Evolutionary conservation across 164 flowering plant genomes (phyloP).

Genomic region (Umbellularia californica): DNA sequence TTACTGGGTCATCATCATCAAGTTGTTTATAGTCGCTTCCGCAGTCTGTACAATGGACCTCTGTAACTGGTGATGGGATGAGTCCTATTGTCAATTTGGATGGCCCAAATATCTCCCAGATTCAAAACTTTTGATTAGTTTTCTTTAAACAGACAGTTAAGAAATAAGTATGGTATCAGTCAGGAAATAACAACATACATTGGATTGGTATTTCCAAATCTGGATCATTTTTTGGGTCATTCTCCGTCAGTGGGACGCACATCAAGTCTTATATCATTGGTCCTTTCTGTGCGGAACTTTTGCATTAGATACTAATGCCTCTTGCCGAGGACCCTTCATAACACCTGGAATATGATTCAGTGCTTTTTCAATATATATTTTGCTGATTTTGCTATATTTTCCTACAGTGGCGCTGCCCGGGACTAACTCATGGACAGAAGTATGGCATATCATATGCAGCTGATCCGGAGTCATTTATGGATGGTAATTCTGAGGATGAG

Average conservation of each 20-base stretch:
- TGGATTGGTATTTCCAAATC: neutral
- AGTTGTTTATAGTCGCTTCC: too few species aligned
- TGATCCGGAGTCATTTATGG: neutral
- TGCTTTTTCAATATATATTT: neutral
- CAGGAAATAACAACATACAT: neutral
- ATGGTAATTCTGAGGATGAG: neutral
- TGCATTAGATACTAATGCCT: neutral
- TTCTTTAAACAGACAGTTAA: neutral
- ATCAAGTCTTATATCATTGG: neutral
- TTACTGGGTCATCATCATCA: too few species aligned
- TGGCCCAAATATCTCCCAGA: neutral
- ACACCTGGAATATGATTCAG: neutral
- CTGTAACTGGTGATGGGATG: neutral
- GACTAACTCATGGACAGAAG: conserved; percentile 13
- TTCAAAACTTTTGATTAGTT: neutral
- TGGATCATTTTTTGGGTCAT: neutral
- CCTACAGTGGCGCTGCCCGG: conserved; percentile 11
- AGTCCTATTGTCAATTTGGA: neutral
- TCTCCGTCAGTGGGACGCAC: neutral
- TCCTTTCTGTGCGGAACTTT: neutral
- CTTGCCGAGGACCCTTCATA: neutral
- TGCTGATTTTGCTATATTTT: neutral
- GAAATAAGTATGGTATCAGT: neutral
- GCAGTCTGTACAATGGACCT: neutral
- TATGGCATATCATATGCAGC: conserved; percentile 7